A percentile compares a stretch with the other conserved stretches of the same genome.
These are phyloP conservation scores for Cladophialophora chaetospira DNA, from an alignment of 2,329 filamentous ascomycete species.

Conservation along the genomic window DNA sequence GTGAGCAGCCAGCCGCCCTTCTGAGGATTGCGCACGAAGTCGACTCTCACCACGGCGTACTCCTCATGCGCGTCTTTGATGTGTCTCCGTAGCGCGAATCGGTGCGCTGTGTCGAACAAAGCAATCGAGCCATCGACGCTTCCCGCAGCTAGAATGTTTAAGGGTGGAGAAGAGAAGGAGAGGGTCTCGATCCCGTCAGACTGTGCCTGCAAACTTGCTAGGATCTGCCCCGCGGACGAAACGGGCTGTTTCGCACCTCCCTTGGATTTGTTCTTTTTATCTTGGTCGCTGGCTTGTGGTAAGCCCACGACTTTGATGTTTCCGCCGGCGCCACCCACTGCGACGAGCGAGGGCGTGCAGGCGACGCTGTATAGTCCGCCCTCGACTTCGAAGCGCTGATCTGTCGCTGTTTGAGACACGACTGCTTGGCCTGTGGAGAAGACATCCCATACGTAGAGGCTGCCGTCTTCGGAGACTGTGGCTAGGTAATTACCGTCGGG, in stretches of 20 bases:
- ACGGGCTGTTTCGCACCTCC: conserved; percentile 38
- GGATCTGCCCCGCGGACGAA: conserved; percentile 65
- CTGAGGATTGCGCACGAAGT: conserved; percentile 60
- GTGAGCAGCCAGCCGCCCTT: conserved; percentile 71
- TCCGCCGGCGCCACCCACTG: conserved; percentile 84
- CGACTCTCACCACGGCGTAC: conserved; percentile 88
- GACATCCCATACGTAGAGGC: conserved; percentile 89
- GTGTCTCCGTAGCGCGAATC: conserved; percentile 82
- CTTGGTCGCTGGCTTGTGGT: conserved; percentile 59
- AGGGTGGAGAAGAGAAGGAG: conserved; percentile 62
- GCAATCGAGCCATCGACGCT: conserved; percentile 71
- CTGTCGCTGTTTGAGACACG: conserved; percentile 73
- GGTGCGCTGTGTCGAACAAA: conserved; percentile 81
- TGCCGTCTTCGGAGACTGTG: conserved; percentile 85
- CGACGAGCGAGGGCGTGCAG: conserved; percentile 76
- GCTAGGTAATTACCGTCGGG: conserved; percentile 82
- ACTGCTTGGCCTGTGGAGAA: conserved; percentile 69
- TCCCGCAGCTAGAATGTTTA: conserved; percentile 63
- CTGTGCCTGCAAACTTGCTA: conserved; percentile 81
- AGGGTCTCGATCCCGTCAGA: conserved; percentile 76
- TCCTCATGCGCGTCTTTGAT: conserved; percentile 82
- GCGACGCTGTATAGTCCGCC: conserved; percentile 89
- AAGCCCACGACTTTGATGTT: conserved; percentile 82
- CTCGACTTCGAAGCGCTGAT: conserved; percentile 89
- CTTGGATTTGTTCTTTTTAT: conserved; percentile 49